These are phyloP conservation scores for Arabidopsis lyrata DNA, from an alignment of 441 rosid genomes.

Conservation along the genomic window DNA sequence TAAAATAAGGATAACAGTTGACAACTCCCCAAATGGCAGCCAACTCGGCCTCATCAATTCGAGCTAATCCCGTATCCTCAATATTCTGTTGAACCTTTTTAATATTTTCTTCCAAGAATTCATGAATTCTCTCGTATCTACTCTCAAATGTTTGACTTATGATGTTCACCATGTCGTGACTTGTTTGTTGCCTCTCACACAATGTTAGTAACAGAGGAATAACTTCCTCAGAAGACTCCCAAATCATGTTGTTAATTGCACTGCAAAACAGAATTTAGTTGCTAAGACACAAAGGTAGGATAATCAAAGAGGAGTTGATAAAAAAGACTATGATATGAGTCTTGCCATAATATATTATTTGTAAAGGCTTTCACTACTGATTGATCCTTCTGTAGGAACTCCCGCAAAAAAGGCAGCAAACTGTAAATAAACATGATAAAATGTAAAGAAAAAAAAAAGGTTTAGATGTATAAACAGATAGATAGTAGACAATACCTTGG, in stretches of 20 bases:
- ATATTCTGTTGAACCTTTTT: constrained; percentile 48
- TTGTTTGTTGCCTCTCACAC: constrained; percentile 66
- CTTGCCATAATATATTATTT: constrained; percentile 66
- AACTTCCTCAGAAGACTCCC: constrained; percentile 68
- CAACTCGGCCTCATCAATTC: constrained; percentile 53
- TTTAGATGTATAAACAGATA: constrained; percentile 31
- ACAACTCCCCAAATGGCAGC: constrained; percentile 76
- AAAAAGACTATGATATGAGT: constrained; percentile 21
- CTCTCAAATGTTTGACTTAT: constrained; percentile 46
- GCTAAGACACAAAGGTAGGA: constrained; percentile 29
- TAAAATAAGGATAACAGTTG: constrained; percentile 68
- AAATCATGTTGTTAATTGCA: constrained; percentile 71
- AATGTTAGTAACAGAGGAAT: constrained; percentile 62
- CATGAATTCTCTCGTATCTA: constrained; percentile 50
- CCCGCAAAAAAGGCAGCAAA: constrained; percentile 67
- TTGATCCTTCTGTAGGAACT: constrained; percentile 63
- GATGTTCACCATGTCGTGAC: constrained; percentile 45
- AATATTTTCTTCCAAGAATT: constrained; percentile 54
- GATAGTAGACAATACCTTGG: constrained; percentile 58
- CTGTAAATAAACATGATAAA: constrained; percentile 53
- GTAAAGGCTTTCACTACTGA: constrained; percentile 55
- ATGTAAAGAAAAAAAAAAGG: constrained; percentile 35
- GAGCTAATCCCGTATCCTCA: constrained; percentile 45
- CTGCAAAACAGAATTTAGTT: constrained; percentile 57
- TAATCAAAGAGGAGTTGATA: constrained; percentile 18